Base-by-base conservation (phyloP, 805 yeast genomes). In the Starmerella potacharoeniae region DNA sequence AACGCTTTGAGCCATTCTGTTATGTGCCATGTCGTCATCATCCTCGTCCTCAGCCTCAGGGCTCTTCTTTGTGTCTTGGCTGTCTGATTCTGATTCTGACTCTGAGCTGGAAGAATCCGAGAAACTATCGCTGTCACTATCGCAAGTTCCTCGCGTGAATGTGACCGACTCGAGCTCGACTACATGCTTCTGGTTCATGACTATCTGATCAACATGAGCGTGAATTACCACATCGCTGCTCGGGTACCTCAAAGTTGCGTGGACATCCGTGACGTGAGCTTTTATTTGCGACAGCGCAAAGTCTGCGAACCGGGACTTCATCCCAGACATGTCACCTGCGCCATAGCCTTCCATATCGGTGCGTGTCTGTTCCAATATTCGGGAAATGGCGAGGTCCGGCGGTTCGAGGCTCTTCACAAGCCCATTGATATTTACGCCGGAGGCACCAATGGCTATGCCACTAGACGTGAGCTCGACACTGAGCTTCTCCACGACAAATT, bases 381-480 rank as follows among this genome's bases (percentile, higher is more conserved):
- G 55, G 5, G 65, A 61, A 9, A 64, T 46, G 29, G 61, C 64
- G 39, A 62, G 42, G 16, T 64, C 66, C 1, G 65, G 60, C 5
- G 53, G 44, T 29, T 53, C 55, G 16, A 58, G 28, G 11, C 50
- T 35, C 13, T 47, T 40, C 22, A 64, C 14, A 6, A 39, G 14
- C 8, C 58, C 64, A 0, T 76, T 74, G n/a, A 82, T 61, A 10
- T 76, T 75, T 28, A 87, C 82, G 5, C 95, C 95, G 28, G 81
- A 77, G 40, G 59, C 64, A 0, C 75, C 74, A 14, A 82, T 62
- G 9, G 77, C 76, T 28, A 87, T 82, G 5, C 95, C 95, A 28
- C 80, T 76, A 37, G 86, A 79, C 2, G 82, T 80, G 17, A 88
- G 77, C 30, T 74, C 75, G 10, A 88, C 68, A 30, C 77, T 78